Evolutionary conservation across 2,329 filamentous ascomycete species (phyloP).

Genomic region (Aureobasidium uvarum): DNA sequence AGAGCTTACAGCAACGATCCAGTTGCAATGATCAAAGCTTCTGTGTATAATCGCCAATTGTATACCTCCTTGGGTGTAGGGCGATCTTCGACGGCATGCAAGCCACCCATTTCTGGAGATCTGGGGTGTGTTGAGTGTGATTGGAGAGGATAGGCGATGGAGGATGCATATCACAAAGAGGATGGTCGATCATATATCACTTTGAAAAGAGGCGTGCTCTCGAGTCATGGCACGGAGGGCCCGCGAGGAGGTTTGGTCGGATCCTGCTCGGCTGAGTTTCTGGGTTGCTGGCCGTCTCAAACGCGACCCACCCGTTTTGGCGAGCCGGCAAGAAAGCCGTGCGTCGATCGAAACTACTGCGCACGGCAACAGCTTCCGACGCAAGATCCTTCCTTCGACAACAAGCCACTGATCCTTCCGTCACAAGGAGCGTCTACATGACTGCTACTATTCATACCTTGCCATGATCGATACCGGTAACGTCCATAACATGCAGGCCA

Average conservation of each 20-base stretch:
- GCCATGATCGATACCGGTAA: no score
- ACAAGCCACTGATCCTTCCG: no score
- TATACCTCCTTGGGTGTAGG: slow-evolving; percentile 17
- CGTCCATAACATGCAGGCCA: no score
- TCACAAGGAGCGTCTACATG: no score
- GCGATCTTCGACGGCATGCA: slow-evolving; percentile 6
- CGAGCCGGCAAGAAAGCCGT: background rate
- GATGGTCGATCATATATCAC: slow-evolving; percentile 4
- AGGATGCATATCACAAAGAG: background rate
- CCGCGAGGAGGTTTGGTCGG: background rate
- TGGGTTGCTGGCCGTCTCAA: no score
- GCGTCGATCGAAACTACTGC: no score
- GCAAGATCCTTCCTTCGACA: no score
- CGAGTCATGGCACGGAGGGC: background rate
- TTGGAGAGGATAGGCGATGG: background rate
- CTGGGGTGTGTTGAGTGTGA: background rate
- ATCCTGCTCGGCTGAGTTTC: background rate
- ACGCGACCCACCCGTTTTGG: slow-evolving; percentile 12
- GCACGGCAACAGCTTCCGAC: no score
- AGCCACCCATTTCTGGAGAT: background rate
- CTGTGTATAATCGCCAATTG: slow-evolving; percentile 11
- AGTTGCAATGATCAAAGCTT: slow-evolving; percentile 13
- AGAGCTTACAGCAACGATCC: slow-evolving; percentile 2
- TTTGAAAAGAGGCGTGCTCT: background rate
- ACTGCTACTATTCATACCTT: no score